phyloP scores from a whole-genome alignment of 176 grass and related monocot genomes.

The Hyparrhenia diplandra region DNA sequence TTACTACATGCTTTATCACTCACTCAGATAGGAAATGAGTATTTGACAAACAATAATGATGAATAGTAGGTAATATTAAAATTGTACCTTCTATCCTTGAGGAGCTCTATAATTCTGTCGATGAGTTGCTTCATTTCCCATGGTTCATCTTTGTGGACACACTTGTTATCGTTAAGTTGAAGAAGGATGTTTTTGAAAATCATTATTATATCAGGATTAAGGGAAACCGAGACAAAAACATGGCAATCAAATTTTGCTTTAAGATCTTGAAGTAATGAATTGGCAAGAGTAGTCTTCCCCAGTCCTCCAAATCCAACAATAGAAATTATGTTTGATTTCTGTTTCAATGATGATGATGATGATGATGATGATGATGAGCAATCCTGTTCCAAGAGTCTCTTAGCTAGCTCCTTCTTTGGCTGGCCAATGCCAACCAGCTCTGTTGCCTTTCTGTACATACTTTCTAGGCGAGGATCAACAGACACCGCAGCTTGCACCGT shows the following conservation, averaged over 20 bases:
- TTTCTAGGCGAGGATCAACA: neutral
- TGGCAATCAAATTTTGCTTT: neutral
- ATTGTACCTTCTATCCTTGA: neutral
- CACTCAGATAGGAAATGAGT: too few species aligned
- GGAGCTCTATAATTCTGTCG: neutral
- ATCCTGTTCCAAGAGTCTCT: neutral
- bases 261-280: neutral
- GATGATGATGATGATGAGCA: too few species aligned
- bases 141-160: neutral
- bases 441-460: neutral
- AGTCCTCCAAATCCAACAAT: too few species aligned
- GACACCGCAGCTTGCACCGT: neutral
- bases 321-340: too few species aligned
- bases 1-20: too few species aligned
- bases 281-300: too few species aligned
- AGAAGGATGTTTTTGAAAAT: neutral
- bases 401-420: neutral
- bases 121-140: neutral
- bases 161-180: neutral
- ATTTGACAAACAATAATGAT: too few species aligned
- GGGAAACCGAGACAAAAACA: neutral
- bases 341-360: too few species aligned
- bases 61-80: neutral
- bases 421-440: neutral
- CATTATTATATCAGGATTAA: neutral